Conservation (phyloP, 305 asterid species). For the Euphrasia arctica region DNA sequence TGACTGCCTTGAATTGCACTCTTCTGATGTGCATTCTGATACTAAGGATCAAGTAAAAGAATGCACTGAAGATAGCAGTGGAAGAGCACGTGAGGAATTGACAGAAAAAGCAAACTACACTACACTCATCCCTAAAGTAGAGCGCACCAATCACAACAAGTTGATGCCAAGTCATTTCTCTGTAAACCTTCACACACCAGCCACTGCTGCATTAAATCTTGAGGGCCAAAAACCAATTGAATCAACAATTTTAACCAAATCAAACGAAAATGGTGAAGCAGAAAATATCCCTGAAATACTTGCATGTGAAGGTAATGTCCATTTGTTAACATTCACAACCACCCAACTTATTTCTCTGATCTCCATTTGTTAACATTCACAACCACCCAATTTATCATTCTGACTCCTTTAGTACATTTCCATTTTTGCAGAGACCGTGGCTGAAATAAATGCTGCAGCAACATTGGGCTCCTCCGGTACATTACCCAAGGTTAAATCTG, state of each 20-base stretch:
- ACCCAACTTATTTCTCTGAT: conserved; percentile 21
- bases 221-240: conserved; percentile 29
- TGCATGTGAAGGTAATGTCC: conserved; percentile 32
- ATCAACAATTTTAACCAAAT: conserved; percentile 30
- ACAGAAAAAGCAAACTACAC: conserved; percentile 28
- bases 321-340: conserved; percentile 12
- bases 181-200: conserved; percentile 30
- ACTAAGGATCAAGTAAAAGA: conserved; percentile 32
- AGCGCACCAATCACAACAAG: conserved; percentile 22
- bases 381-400: conserved; percentile 17
- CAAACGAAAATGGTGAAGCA: conserved; percentile 32
- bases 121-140: neutral
- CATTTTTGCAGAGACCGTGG: conserved; percentile 34
- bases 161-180: conserved; percentile 31
- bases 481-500: conserved; percentile 35
- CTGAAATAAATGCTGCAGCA: conserved; percentile 32
- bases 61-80: conserved; percentile 32
- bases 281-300: conserved; percentile 27
- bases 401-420: conserved; percentile 27
- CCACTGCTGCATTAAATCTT: conserved; percentile 20
- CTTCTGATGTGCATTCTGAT: conserved; percentile 41
- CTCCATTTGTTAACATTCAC: conserved; percentile 5
- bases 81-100: conserved; percentile 29
- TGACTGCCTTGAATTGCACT: conserved; percentile 29
- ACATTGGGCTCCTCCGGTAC: conserved; percentile 33